phyloP scores from a whole-genome alignment of 2,329 filamentous ascomycete genomes.

The Hypoxylon sp. region DNA sequence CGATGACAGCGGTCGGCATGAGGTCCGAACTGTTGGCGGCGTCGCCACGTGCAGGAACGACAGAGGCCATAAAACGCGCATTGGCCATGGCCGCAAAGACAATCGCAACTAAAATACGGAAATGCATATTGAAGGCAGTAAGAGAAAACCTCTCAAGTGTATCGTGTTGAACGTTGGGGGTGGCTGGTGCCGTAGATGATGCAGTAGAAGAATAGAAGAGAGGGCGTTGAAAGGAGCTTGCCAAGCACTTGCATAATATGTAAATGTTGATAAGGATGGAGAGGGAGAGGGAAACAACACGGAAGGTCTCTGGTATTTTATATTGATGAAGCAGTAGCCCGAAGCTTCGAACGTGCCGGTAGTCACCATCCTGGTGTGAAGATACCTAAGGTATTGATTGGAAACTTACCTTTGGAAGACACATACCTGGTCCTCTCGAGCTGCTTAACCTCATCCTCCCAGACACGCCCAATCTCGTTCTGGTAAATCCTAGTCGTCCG shows the following conservation, averaged over 20 bases:
- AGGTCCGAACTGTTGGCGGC: not conserved
- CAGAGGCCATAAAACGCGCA: not conserved
- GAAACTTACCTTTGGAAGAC: too few species aligned
- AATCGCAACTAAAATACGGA: not conserved
- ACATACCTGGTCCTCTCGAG: conserved; percentile 1
- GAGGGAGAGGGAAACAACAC: too few species aligned
- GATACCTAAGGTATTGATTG: too few species aligned
- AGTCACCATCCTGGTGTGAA: too few species aligned
- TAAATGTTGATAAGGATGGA: too few species aligned
- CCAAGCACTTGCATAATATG: too few species aligned
- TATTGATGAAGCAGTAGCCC: too few species aligned
- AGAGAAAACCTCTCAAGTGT: not conserved
- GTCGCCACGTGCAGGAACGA: not conserved
- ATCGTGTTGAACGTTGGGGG: not conserved
- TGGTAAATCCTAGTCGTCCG: conserved; percentile 41
- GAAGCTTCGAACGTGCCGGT: too few species aligned
- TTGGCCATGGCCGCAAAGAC: not conserved
- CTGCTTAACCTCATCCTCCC: conserved; percentile 25
- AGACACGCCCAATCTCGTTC: conserved; percentile 37
- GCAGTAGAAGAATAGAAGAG: not conserved
- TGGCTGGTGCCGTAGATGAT: not conserved
- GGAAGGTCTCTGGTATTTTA: too few species aligned
- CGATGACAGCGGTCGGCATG: not conserved
- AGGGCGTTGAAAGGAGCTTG: too few species aligned
- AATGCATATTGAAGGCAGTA: conserved; percentile 17